Conservation (phyloP, 257 asterid species). For the Agastache rugosa region DNA sequence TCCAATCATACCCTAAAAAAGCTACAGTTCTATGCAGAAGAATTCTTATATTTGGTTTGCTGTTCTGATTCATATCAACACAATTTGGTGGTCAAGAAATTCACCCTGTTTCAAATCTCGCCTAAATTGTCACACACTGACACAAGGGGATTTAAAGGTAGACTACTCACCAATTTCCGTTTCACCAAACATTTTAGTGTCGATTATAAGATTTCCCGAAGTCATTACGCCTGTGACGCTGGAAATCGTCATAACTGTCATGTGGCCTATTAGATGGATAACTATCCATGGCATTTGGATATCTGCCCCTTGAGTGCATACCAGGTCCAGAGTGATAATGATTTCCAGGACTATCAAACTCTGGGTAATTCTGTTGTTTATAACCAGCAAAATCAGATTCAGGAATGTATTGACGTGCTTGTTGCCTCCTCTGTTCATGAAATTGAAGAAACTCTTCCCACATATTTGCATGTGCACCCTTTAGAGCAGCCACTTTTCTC, state of each 20-base stretch:
- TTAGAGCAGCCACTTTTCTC: conserved; percentile 62
- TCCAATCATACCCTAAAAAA: conserved; percentile 20
- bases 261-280: conserved; percentile 77
- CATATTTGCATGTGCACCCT: conserved; percentile 71
- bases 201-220: conserved; percentile 69
- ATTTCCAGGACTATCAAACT: conserved; percentile 57
- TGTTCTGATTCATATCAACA: conserved; percentile 24
- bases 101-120: conserved; percentile 17
- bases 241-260: conserved; percentile 63
- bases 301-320: conserved; percentile 67
- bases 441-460: conserved; percentile 86
- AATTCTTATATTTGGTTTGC: conserved; percentile 29
- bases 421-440: conserved; percentile 74
- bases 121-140: conserved; percentile 31
- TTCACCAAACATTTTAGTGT: conserved; percentile 55
- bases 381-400: conserved; percentile 65
- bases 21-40: conserved; percentile 6
- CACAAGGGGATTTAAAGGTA: conserved; percentile 38
- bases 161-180: conserved; percentile 70
- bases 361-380: conserved; percentile 55
- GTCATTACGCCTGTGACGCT: conserved; percentile 78
- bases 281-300: conserved; percentile 60
- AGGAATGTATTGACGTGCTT: conserved; percentile 52
- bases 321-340: conserved; percentile 61
- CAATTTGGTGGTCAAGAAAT: conserved; percentile 22